These are phyloP conservation scores for Calycina marina DNA, from an alignment of 2,329 filamentous ascomycete genomes.

Conservation along the genomic window DNA sequence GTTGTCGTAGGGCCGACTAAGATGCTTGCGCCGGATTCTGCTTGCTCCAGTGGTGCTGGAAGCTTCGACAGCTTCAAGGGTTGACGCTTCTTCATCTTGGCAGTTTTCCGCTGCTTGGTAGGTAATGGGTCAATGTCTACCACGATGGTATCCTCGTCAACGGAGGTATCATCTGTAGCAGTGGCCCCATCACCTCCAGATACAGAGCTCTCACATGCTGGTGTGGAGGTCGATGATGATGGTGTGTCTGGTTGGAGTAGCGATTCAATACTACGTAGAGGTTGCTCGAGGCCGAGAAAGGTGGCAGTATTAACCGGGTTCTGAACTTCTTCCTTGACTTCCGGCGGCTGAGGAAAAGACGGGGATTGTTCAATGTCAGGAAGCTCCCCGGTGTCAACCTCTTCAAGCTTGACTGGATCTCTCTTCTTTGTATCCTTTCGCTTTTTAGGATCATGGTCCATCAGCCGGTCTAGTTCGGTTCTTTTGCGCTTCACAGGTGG, in stretches of 20 bases:
- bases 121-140: constrained; percentile 11
- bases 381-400: background rate
- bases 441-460: constrained; percentile 3
- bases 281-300: too few relatives aligned
- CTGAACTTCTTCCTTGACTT: constrained; percentile 5
- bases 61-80: constrained; percentile 2
- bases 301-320: too few relatives aligned
- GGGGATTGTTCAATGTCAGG: background rate
- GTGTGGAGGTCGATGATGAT: constrained; percentile 6
- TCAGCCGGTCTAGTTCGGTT: constrained; percentile 7
- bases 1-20: constrained; percentile 13
- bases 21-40: constrained; percentile 10
- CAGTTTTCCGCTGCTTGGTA: constrained; percentile 9
- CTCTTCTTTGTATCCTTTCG: constrained; percentile 4
- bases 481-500: constrained; percentile 15
- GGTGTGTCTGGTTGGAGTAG: background rate
- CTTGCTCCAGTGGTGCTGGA: constrained; percentile 8
- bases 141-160: constrained; percentile 22
- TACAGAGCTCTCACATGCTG: constrained; percentile 3
- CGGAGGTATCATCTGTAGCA: constrained; percentile 22
- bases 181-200: constrained; percentile 9
- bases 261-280: constrained; percentile 6
- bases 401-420: constrained; percentile 7
- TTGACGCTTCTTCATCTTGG: too few relatives aligned
- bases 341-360: background rate